These are phyloP conservation scores for Colletotrichum brevisporum DNA, from an alignment of 2,329 filamentous ascomycete genomes.

Conservation along the genomic window DNA sequence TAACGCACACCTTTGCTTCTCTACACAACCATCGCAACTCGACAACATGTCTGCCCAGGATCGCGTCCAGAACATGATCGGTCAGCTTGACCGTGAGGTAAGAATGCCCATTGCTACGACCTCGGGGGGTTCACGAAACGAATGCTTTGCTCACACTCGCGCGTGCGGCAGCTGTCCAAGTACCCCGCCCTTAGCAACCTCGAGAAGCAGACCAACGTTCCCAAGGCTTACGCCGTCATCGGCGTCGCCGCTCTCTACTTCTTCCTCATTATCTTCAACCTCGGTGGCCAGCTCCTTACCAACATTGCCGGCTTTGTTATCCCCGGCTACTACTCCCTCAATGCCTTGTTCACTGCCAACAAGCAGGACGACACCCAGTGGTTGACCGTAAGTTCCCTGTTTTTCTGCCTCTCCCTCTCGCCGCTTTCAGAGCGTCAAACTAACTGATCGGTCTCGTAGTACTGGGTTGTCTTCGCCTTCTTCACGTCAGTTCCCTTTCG, in stretches of 20 bases:
- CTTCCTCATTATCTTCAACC: conserved; percentile 94
- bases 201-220: conserved; percentile 85
- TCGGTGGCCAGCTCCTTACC: conserved; percentile 88
- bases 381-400: conserved; percentile 73
- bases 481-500: conserved; percentile 70
- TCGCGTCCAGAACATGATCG: conserved; percentile 81
- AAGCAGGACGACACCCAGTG: conserved; percentile 88
- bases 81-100: conserved; percentile 88
- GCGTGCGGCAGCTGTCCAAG: conserved; percentile 78
- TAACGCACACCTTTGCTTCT: conserved; percentile 41
- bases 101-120: neutral
- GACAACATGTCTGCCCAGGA: conserved; percentile 81
- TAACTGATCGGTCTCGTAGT: conserved; percentile 61
- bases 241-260: conserved; percentile 85
- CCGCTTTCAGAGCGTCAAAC: conserved; percentile 27
- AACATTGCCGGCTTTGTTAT: conserved; percentile 88
- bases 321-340: conserved; percentile 87
- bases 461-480: conserved; percentile 90
- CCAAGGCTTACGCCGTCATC: conserved; percentile 88
- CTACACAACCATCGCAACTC: conserved; percentile 39
- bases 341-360: conserved; percentile 79
- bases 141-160: conserved; percentile 16
- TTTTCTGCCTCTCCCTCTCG: neutral
- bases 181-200: conserved; percentile 88
- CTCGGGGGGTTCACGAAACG: conserved; percentile 4